Evolutionary conservation across 768 basidiomycete genomes (phyloP).

Genomic region (Lactarius pseudohatsudake): DNA sequence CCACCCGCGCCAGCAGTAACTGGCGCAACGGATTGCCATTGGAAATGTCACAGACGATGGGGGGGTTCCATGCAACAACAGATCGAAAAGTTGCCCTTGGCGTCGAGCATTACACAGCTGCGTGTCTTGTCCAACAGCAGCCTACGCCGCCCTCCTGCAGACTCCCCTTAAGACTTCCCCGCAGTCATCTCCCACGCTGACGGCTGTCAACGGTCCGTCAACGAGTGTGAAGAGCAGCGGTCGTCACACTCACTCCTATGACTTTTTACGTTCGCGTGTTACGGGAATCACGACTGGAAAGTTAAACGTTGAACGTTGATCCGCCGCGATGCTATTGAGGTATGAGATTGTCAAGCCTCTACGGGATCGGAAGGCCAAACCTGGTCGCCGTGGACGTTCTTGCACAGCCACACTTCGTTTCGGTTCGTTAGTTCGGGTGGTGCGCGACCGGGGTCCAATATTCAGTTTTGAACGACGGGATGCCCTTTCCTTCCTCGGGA

Average conservation of each 20-base stretch:
- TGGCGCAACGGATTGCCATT: conserved; percentile 14
- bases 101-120: conserved; percentile 53
- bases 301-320: too few species aligned
- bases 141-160: conserved; percentile 49
- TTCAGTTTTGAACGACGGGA: background rate
- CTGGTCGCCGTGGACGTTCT: too few species aligned
- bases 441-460: too few species aligned
- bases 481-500: background rate
- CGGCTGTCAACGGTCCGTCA: conserved; percentile 13
- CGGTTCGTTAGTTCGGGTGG: too few species aligned
- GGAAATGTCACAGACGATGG: conserved; percentile 37
- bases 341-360: too few species aligned
- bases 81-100: conserved; percentile 59
- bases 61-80: conserved; percentile 56
- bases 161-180: conserved; percentile 35
- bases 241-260: too few species aligned
- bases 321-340: too few species aligned
- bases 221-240: too few species aligned
- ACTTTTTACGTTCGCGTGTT: too few species aligned
- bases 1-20: conserved; percentile 24
- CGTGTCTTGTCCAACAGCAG: conserved; percentile 60
- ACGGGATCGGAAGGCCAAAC: too few species aligned
- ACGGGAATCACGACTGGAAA: too few species aligned
- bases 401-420: too few species aligned
- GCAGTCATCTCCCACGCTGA: conserved; percentile 25